Evolutionary conservation across 345 rosid species (phyloP), one percentile per base, ranked within the genome.

Genomic region (Jatropha curcas): DNA sequence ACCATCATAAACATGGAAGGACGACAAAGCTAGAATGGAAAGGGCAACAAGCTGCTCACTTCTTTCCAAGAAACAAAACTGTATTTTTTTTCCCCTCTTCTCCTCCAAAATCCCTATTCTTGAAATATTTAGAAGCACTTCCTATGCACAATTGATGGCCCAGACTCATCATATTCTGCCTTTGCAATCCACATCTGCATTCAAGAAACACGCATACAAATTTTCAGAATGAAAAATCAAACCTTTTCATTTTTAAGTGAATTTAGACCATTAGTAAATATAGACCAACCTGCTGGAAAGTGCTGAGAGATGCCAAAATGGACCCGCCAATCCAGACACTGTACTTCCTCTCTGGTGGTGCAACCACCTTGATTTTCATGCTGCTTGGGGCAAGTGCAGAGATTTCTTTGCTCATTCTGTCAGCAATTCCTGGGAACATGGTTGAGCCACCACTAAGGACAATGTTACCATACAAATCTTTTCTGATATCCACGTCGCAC

Each of bases 301-400:
- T 91, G 85, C 97, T 93, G 71, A 91, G 95, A 64, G 97, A 93
- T 11, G 95, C 97, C 85, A 93, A 76, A 82, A 89, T 91, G 50
- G 98, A 91, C 1, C 97, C 95, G 53, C 98, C 97, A 24, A 93
- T 93, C 95, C 97, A 93, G 79, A 91, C 98, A 76, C 92, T 88
- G 84, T 93, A 91, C 75, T 91, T 93, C 84, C 97, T 91, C 83
- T 93, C 94, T 0, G 97, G 97, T 51, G 98, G 94, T 1, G 94
- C 96, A 31, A 89, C 98, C 16, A 92, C 98, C 86, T 93, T 93
- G 78, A 92, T 90, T 86, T 92, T 92, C 98, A 89, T 92, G 86
- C 96, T 92, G 89, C 93, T 91, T 24, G 98, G 97, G 51, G 97
- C 97, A 51, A 94, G 80, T 0, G 97, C 94, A 20, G 97, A 82